A percentile compares a stretch with the other conserved stretches of the same genome.
These are phyloP conservation scores for Brassica cretica DNA, from an alignment of 345 rosid species.

Conservation along the genomic window DNA sequence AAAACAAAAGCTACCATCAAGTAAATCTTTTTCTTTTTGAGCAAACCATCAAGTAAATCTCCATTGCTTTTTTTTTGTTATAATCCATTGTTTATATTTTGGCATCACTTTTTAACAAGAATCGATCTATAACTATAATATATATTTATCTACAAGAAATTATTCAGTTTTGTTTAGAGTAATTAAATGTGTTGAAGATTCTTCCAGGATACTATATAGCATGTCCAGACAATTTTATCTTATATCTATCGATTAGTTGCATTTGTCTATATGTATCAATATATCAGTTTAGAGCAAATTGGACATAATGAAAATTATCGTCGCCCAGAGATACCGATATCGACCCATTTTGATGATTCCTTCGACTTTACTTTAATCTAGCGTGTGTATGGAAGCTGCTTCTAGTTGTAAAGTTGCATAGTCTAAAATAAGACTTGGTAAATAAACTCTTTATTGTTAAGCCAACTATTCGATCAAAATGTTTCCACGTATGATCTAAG, in stretches of 20 bases:
- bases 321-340: neutral
- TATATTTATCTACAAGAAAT: neutral
- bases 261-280: too few species aligned
- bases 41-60: slow-evolving; percentile 27
- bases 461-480: neutral
- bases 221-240: too few species aligned
- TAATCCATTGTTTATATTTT: neutral
- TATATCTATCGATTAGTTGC: too few species aligned
- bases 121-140: neutral
- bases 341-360: neutral
- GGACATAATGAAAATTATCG: neutral
- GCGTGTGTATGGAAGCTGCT: neutral
- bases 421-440: neutral
- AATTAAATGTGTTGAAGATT: neutral
- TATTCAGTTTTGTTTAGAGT: neutral
- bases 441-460: neutral
- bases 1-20: slow-evolving; percentile 16
- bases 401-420: neutral
- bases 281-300: neutral
- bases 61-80: slow-evolving; percentile 2
- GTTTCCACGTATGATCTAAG: neutral
- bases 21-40: too few species aligned
- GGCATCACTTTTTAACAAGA: neutral
- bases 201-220: neutral
- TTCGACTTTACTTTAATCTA: neutral